Percentiles rank a stretch among this genome's conserved stretches.
phyloP scores from a whole-genome alignment of 1,139 yeast genomes.

The Taiozyma onychis region DNA sequence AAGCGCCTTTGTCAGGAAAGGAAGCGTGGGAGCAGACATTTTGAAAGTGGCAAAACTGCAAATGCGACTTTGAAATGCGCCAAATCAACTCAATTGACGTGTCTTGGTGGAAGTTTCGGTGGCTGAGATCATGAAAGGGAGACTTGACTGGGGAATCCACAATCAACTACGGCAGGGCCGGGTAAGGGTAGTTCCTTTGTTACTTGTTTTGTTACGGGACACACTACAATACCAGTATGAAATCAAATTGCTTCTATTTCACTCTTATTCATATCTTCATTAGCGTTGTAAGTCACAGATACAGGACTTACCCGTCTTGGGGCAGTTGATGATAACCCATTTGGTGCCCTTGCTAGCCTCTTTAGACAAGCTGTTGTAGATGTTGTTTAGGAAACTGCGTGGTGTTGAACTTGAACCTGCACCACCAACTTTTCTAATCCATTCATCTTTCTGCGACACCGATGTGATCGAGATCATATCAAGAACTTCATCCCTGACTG shows the following conservation, averaged over 20 bases:
- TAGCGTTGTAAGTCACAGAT: conserved; percentile 53
- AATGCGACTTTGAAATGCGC: not conserved
- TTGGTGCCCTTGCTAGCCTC: conserved; percentile 67
- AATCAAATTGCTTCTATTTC: not conserved
- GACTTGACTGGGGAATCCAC: not conserved
- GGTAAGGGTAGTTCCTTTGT: not conserved
- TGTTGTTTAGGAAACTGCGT: conserved; percentile 68
- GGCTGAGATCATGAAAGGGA: not conserved
- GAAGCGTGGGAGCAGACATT: conserved; percentile 24
- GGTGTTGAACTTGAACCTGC: conserved; percentile 55
- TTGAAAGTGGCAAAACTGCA: not conserved
- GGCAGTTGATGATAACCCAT: conserved; percentile 70
- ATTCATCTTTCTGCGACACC: conserved; percentile 75
- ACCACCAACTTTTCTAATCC: conserved; percentile 81
- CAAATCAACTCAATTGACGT: not conserved
- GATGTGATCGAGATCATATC: conserved; percentile 79
- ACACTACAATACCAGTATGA: not conserved
- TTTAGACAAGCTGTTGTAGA: conserved; percentile 64
- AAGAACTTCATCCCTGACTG: conserved; percentile 69
- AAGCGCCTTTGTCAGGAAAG: conserved; percentile 68
- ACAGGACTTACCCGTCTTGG: conserved; percentile 66
- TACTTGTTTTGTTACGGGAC: not conserved
- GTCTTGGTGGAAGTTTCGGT: not conserved
- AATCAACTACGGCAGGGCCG: not conserved
- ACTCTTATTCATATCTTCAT: not conserved